Evolutionary conservation across 257 asterid species (phyloP).

Genomic region (Solanum okadae): DNA sequence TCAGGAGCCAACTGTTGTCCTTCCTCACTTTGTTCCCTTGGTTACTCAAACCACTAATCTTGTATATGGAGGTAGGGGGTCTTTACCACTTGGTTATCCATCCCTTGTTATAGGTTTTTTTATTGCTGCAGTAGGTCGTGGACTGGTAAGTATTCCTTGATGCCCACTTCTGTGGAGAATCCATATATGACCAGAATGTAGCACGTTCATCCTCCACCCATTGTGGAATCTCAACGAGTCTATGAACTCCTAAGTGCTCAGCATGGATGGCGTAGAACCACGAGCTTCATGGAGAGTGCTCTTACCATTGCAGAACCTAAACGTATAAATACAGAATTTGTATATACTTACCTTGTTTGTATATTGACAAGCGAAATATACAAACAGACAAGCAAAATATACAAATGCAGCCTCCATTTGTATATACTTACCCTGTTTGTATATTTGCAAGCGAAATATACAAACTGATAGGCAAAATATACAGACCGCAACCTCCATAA

Average conservation of each 20-base stretch:
- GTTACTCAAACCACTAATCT: background rate
- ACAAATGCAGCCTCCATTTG: no score
- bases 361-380: no score
- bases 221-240: background rate
- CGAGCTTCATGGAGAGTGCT: background rate
- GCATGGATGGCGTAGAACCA: background rate
- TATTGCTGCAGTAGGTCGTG: background rate
- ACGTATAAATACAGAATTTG: background rate
- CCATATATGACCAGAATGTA: conserved; percentile 15
- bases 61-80: background rate
- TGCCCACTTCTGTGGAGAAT: conserved; percentile 9
- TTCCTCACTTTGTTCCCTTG: background rate
- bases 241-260: background rate
- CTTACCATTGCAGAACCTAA: conserved; percentile 10
- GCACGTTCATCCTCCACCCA: conserved; percentile 3
- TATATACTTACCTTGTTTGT: no score
- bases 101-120: background rate
- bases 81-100: background rate
- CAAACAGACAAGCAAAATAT: no score
- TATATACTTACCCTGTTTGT: no score
- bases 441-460: no score
- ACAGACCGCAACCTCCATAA: no score
- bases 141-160: background rate
- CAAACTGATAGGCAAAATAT: no score
- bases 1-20: background rate